Evolutionary conservation across 441 rosid species (phyloP), one percentile per base, ranked within the genome.

Genomic region (Eugenia klotzschiana): DNA sequence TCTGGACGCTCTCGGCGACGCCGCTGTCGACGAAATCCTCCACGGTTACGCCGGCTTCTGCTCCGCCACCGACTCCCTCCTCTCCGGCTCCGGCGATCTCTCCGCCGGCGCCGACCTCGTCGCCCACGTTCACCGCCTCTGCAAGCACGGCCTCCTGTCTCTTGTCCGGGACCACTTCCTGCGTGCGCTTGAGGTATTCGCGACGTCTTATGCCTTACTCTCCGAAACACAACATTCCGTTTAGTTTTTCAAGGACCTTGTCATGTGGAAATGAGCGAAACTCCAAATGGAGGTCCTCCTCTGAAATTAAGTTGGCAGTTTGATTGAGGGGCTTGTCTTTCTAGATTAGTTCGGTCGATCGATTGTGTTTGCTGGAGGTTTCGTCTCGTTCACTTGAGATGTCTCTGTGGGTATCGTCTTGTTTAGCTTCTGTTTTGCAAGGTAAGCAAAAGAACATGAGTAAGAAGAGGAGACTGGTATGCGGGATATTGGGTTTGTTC

Each of bases 161-260:
- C 94, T 95, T 27, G 94, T 89, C 79, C 86, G 88, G 56, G 98
- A 95, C 83, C 94, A 93, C 88, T 94, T 94, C 81, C 93, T 96
- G 80, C 87, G 85, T 49, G 90, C 94, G 64, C 92, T 95, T 6
- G 92, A 95, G 98, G 97, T 94, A 83, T 57, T 64, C 40, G 25
- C 12, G 23, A 22, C 77, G 77, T 79, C 54, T 18, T 26, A 4
- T 10, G 40, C 60, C 60, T 80, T 79, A 8, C 43, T 79, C 73
- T 77, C 37, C 0, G 41, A n/a, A 23, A 26, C 27, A 5, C 18
- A 6, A 29, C 14, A 5, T 72, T 13, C 25, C 5, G 40, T 12
- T 72, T 72, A 16, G 18, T 27, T 51, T 49, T 2, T n/a, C 14
- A 3, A 51, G 23, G 81, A 8, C 18, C 55, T 43, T 49, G 41